Percentiles rank a stretch among this genome's conserved stretches.
Evolutionary conservation across 2,329 filamentous ascomycete genomes (phyloP).

Genomic region (Colletotrichum destructivum): DNA sequence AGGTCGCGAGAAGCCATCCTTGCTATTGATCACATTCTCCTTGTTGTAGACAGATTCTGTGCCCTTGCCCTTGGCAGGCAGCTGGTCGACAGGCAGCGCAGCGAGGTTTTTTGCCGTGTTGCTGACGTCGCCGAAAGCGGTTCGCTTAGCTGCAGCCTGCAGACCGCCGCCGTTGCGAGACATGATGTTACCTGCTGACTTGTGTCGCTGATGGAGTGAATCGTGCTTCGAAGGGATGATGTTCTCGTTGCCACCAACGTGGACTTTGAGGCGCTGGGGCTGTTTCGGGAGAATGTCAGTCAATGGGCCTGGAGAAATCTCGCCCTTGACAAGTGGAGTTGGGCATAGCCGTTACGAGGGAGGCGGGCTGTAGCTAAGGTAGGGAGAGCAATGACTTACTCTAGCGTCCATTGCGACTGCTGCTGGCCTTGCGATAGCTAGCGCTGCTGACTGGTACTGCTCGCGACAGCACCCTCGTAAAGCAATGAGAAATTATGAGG

Average conservation of each 20-base stretch:
- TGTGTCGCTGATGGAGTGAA: constrained; percentile 83
- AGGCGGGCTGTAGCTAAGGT: constrained; percentile 5
- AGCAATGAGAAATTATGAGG: constrained; percentile 30
- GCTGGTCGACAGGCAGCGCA: constrained; percentile 43
- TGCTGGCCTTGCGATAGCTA: constrained; percentile 32
- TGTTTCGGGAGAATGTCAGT: constrained; percentile 44
- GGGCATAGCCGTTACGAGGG: constrained; percentile 17
- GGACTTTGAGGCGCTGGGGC: constrained; percentile 62
- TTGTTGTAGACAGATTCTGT: constrained; percentile 52
- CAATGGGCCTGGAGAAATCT: constrained; percentile 4
- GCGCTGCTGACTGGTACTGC: constrained; percentile 33
- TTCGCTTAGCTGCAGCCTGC: constrained; percentile 80
- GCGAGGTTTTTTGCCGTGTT: constrained; percentile 68
- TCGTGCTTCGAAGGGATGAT: constrained; percentile 68
- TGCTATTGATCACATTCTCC: constrained; percentile 45
- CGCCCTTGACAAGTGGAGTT: not conserved
- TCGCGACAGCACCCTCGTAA: constrained; percentile 19
- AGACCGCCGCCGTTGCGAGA: constrained; percentile 68
- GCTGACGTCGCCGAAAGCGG: constrained; percentile 87
- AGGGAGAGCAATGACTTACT: constrained; percentile 39
- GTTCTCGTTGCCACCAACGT: constrained; percentile 79
- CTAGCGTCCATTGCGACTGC: constrained; percentile 44
- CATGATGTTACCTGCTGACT: constrained; percentile 79
- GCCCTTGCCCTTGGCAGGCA: constrained; percentile 54
- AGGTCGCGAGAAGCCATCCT: constrained; percentile 44